phyloP scores from a whole-genome alignment of 164 flowering plant species.

The Vitis riparia region DNA sequence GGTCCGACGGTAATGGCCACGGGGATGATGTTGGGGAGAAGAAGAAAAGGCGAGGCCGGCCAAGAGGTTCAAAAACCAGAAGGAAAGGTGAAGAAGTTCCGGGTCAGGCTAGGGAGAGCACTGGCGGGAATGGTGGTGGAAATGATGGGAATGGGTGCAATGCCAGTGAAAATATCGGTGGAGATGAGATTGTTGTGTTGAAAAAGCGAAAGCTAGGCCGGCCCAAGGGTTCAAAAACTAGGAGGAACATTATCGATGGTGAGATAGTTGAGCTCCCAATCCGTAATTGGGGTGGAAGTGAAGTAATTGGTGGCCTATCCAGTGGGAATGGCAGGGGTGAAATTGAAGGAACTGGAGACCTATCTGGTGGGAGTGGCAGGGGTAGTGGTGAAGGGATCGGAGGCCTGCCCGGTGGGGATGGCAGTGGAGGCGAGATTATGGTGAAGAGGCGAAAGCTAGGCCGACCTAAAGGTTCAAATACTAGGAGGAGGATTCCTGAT shows the following conservation, averaged over 20 bases:
- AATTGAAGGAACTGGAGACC: no score
- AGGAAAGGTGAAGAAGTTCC: background rate
- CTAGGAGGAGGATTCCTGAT: no score
- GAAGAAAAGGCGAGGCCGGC: conserved; percentile 11
- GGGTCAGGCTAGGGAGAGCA: no score
- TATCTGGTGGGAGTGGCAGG: background rate
- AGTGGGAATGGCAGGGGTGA: no score
- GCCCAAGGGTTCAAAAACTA: conserved; percentile 28
- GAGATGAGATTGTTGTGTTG: background rate
- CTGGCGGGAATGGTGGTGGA: background rate
- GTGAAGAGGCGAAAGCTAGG: background rate
- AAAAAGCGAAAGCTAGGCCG: conserved; percentile 1
- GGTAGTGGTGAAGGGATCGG: background rate
- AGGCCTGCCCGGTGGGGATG: background rate
- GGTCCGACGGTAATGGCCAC: background rate
- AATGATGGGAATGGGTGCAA: background rate
- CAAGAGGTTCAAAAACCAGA: conserved; percentile 26
- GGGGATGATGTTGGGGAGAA: background rate
- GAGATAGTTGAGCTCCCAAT: background rate
- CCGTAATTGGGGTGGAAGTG: background rate
- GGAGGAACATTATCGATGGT: background rate
- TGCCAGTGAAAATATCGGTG: conserved; percentile 3
- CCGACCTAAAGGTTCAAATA: conserved; percentile 25
- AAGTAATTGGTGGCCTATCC: no score
- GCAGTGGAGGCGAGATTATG: conserved; percentile 5